Evolutionary conservation across 805 yeast species (phyloP).

Genomic region (Saccharomycopsis sp.): DNA sequence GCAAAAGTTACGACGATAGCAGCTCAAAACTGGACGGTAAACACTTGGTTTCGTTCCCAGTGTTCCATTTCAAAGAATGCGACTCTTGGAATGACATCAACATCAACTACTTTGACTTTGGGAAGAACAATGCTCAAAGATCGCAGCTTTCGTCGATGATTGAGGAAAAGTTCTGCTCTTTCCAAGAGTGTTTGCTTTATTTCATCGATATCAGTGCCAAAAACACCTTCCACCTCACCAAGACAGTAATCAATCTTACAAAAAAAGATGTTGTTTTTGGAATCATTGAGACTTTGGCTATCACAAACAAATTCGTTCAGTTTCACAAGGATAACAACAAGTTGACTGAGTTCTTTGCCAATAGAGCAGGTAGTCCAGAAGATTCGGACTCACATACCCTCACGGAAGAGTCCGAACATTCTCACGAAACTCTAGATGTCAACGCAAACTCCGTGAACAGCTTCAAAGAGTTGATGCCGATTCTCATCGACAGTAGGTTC

Average conservation of each 20-base stretch:
- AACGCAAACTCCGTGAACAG: not conserved
- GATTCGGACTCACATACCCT: not conserved
- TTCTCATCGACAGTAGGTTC: not conserved
- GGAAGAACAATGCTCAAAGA: not conserved
- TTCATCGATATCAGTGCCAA: not conserved
- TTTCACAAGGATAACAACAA: not conserved
- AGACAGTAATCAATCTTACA: slow-evolving; percentile 10
- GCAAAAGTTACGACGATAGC: slow-evolving; percentile 9
- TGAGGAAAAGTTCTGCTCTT: slow-evolving; percentile 1
- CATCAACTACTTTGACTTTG: not conserved
- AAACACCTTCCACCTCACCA: not conserved
- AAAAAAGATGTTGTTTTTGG: slow-evolving; percentile 13
- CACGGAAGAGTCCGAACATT: not conserved
- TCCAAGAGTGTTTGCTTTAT: not conserved
- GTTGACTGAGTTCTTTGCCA: not conserved
- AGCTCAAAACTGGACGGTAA: not conserved
- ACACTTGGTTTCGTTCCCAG: slow-evolving; percentile 7
- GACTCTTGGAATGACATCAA: not conserved
- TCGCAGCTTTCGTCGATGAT: not conserved
- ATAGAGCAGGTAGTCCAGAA: not conserved
- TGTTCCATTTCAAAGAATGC: slow-evolving; percentile 11
- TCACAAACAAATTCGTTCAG: not conserved
- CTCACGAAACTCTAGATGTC: not conserved
- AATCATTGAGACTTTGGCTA: not conserved
- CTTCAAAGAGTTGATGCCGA: not conserved